Evolutionary conservation across 129 eudicot genomes (phyloP).

Genomic region (Tagetes erecta): DNA sequence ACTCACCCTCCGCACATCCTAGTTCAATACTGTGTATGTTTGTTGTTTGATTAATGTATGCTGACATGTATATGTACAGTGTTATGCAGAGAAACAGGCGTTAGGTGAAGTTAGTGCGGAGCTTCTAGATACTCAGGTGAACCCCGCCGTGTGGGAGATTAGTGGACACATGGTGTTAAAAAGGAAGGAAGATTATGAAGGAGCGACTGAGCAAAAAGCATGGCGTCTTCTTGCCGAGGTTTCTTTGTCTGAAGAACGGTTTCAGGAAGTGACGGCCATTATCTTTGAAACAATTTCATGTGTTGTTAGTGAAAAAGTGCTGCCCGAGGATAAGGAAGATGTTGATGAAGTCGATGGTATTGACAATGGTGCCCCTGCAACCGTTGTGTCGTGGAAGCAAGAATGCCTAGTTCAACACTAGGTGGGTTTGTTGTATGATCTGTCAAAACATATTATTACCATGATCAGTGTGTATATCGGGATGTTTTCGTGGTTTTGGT

Average conservation of each 20-base stretch:
- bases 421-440: conserved; percentile 7
- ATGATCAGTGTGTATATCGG: conserved; percentile 8
- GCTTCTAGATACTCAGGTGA: conserved; percentile 75
- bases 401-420: conserved; percentile 55
- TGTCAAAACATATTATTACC: not conserved
- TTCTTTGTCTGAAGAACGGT: conserved; percentile 67
- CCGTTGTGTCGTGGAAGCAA: conserved; percentile 49
- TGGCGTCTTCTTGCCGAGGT: conserved; percentile 80
- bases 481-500: conserved; percentile 29
- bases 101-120: conserved; percentile 63
- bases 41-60: not conserved
- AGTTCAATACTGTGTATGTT: too few relatives aligned
- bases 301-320: conserved; percentile 20
- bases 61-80: conserved; percentile 38
- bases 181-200: conserved; percentile 62
- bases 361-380: conserved; percentile 35
- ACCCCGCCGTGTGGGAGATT: conserved; percentile 91
- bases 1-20: too few relatives aligned
- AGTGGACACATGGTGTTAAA: conserved; percentile 87
- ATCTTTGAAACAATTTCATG: conserved; percentile 38
- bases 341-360: conserved; percentile 46
- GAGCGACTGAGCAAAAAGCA: conserved; percentile 66
- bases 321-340: conserved; percentile 40
- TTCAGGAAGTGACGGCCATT: conserved; percentile 44
- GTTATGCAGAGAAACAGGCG: conserved; percentile 85